Base-by-base conservation (phyloP, 352 stramenopile genomes). In the Pythium plurisporium region DNA sequence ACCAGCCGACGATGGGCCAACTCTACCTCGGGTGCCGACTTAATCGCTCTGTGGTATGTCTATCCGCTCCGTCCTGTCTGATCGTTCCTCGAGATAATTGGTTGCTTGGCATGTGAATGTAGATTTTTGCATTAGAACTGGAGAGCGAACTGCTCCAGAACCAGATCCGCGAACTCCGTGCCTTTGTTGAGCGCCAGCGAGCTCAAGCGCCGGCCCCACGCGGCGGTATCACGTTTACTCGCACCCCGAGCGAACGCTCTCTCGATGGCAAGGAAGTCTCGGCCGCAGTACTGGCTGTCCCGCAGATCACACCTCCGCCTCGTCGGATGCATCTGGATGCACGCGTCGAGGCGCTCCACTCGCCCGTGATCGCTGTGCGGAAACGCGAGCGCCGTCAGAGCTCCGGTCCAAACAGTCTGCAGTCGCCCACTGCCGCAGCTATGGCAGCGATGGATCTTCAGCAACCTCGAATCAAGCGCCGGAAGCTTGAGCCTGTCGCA, bases 101-200 rank as follows among this genome's bases (percentile, higher is more conserved):
- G n/a, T n/a, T n/a, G n/a, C n/a, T n/a, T n/a, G n/a, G n/a, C n/a
- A n/a, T n/a, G n/a, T n/a, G n/a, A n/a, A n/a, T 44, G n/a, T 42
- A 87, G 77, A 79, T 86, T 40, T 79, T 68, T 17, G 69, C 72
- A 3, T 40, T 86, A 20, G 69, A 84, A 48, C 54, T 84, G 19
- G 75, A 86, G 23, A 52, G 76, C 12, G 73, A 84, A 40, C 51
- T 88, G 33, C 51, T 86, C 30, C 73, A 83, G 50, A 88, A 86
- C 34, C 78, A 88, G 60, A 63, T 75, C 19, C 73, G 69, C 25
- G 78, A 88, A 62, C 62, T 88, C 20, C 60, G 72, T 44, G 70
- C 76, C 50, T 88, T 86, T 37, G 43, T 85, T 31, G 62, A 68
- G 45, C 62, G 73, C 6, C 74, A 87, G 66, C 74, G 49, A 0